Conservation (phyloP, 2,329 filamentous ascomycete species). For the Ophiostoma sp. region DNA sequence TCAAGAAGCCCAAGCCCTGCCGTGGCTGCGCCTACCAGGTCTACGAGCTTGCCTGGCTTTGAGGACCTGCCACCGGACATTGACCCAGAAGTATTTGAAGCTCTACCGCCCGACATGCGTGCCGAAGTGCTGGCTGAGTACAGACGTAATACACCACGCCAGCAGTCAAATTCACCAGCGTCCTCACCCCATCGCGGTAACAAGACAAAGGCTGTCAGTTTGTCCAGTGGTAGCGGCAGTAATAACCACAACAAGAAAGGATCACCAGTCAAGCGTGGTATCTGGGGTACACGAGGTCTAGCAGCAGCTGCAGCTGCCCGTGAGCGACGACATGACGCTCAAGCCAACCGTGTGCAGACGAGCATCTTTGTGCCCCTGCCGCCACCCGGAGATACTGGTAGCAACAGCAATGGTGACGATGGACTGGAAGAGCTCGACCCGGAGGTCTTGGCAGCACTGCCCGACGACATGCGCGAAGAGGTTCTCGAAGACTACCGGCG, state of each 20-base stretch:
- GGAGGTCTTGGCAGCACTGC: conserved; percentile 78
- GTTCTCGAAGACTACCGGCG: conserved; percentile 72
- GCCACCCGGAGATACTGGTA: conserved; percentile 32
- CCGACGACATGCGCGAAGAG: conserved; percentile 76
- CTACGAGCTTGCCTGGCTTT: neutral
- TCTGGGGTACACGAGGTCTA: conserved; percentile 24
- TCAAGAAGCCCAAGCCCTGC: conserved; percentile 43
- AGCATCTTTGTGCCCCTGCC: conserved; percentile 59
- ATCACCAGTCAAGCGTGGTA: conserved; percentile 22
- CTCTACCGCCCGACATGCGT: conserved; percentile 82
- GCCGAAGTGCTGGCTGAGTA: conserved; percentile 80
- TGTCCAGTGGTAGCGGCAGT: neutral
- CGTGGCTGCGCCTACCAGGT: neutral
- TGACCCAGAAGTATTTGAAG: conserved; percentile 79
- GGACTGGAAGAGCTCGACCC: conserved; percentile 58
- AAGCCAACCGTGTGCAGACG: conserved; percentile 68
- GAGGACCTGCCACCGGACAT: conserved; percentile 68
- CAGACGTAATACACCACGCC: conserved; percentile 39
- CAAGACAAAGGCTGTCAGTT: conserved; percentile 15
- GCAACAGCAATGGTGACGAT: conserved; percentile 34
- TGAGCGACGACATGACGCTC: conserved; percentile 54
- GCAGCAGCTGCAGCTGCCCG: conserved; percentile 31
- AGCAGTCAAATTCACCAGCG: conserved; percentile 58
- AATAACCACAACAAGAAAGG: neutral
- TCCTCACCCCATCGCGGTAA: conserved; percentile 45